A percentile compares a stretch with the other conserved stretches of the same genome.
phyloP scores from a whole-genome alignment of 768 basidiomycete species.

The Collybia sordida region DNA sequence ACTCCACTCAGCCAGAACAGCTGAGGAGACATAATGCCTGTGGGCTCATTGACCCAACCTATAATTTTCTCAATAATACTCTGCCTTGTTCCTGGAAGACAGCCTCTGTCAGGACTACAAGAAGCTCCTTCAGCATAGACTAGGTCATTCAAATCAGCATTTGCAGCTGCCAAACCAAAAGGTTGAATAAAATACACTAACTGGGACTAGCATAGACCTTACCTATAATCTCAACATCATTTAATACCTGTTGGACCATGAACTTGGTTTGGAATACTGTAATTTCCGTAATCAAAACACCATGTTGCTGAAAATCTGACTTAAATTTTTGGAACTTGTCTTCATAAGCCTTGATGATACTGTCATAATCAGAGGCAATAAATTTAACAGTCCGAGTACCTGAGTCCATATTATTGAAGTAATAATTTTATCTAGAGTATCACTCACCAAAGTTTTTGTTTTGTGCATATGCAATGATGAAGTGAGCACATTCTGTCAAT shows the following conservation, averaged over 20 bases:
- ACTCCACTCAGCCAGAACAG: too few species aligned
- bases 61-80: slow-evolving; percentile 21
- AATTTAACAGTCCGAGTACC: neutral
- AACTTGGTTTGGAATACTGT: slow-evolving; percentile 9
- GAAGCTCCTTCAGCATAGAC: neutral
- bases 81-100: slow-evolving; percentile 17
- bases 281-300: slow-evolving; percentile 12
- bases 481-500: slow-evolving; percentile 27
- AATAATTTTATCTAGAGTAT: slow-evolving; percentile 1
- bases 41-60: slow-evolving; percentile 16
- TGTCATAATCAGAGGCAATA: neutral
- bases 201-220: neutral
- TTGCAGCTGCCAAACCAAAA: neutral
- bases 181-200: neutral
- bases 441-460: slow-evolving; percentile 16
- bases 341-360: slow-evolving; percentile 11
- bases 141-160: slow-evolving; percentile 3
- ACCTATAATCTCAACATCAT: slow-evolving; percentile 7
- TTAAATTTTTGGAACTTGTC: slow-evolving; percentile 13
- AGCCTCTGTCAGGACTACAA: neutral
- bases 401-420: neutral
- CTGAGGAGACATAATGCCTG: slow-evolving; percentile 4
- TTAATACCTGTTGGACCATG: neutral
- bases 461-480: slow-evolving; percentile 23
- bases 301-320: slow-evolving; percentile 7